Conservation (phyloP, 176 grass and related monocot species). For the Phoenix roebelenii region DNA sequence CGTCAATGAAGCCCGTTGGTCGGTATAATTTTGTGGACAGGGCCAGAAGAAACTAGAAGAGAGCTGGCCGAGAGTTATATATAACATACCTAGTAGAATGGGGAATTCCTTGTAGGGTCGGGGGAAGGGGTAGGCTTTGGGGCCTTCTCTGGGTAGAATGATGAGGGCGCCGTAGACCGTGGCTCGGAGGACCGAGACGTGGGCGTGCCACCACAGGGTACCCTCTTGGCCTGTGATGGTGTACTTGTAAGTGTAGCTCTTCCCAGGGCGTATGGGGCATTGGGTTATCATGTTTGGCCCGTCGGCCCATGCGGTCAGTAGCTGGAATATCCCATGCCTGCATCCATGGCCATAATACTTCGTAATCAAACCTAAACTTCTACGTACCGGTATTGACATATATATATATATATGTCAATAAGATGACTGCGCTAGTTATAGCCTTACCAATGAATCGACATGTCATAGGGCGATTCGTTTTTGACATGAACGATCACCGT, state of each 20-base stretch:
- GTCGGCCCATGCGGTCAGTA: constrained; percentile 37
- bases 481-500: constrained; percentile 40
- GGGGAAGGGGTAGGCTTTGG: constrained; percentile 30
- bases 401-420: too few species aligned
- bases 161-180: constrained; percentile 44
- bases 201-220: constrained; percentile 61
- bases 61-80: too few species aligned
- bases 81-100: constrained; percentile 27
- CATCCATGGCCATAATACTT: background rate
- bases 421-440: too few species aligned
- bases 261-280: constrained; percentile 46
- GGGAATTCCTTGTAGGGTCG: constrained; percentile 33
- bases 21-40: too few species aligned
- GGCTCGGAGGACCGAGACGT: constrained; percentile 35
- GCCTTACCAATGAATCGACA: constrained; percentile 48
- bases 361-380: background rate
- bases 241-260: constrained; percentile 35
- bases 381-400: too few species aligned
- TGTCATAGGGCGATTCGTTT: constrained; percentile 44
- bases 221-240: constrained; percentile 43
- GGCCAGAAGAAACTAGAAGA: too few species aligned
- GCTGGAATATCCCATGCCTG: constrained; percentile 62
- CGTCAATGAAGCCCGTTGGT: background rate
- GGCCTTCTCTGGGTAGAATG: constrained; percentile 18
- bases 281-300: constrained; percentile 61